Percentiles rank a stretch among this genome's conserved stretches.
Evolutionary conservation across 768 basidiomycete genomes (phyloP).

Genomic region (Lactarius sanguifluus): DNA sequence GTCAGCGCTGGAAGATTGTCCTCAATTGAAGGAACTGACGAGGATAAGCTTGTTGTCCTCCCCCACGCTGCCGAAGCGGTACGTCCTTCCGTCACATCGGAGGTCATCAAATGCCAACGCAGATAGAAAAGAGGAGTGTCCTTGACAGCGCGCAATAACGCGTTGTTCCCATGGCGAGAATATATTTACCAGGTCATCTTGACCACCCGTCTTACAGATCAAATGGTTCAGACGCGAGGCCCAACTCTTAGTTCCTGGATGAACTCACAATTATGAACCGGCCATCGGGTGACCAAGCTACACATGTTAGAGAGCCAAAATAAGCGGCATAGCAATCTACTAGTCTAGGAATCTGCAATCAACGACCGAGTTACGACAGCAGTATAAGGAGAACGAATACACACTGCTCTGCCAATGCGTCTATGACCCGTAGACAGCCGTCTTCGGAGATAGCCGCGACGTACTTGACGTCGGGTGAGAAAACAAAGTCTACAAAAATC

Average conservation of each 20-base stretch:
- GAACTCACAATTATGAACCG: slow-evolving; percentile 77
- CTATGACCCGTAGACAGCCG: slow-evolving; percentile 86
- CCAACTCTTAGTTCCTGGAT: not conserved
- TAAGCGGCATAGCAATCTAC: slow-evolving; percentile 93
- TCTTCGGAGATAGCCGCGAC: slow-evolving; percentile 92
- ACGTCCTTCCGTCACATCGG: slow-evolving; percentile 84
- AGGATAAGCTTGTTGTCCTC: slow-evolving; percentile 95
- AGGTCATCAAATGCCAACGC: slow-evolving; percentile 88
- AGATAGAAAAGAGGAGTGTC: slow-evolving; percentile 93
- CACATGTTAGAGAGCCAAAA: slow-evolving; percentile 86
- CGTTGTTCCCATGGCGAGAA: slow-evolving; percentile 94
- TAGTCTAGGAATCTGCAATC: slow-evolving; percentile 50
- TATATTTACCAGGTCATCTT: slow-evolving; percentile 94
- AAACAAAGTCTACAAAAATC: slow-evolving; percentile 68
- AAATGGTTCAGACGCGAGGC: slow-evolving; percentile 4
- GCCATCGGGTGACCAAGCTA: slow-evolving; percentile 95
- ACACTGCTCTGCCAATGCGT: slow-evolving; percentile 83
- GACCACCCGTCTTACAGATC: slow-evolving; percentile 76
- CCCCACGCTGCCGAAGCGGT: slow-evolving; percentile 93
- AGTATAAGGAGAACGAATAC: slow-evolving; percentile 32
- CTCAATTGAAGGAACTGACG: slow-evolving; percentile 44
- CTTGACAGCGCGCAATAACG: slow-evolving; percentile 93
- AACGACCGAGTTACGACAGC: not conserved
- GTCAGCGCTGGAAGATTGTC: slow-evolving; percentile 6
- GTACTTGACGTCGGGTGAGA: slow-evolving; percentile 90